phyloP scores from a whole-genome alignment of 805 yeast species.

The Cyberlindnera suaveolens region DNA sequence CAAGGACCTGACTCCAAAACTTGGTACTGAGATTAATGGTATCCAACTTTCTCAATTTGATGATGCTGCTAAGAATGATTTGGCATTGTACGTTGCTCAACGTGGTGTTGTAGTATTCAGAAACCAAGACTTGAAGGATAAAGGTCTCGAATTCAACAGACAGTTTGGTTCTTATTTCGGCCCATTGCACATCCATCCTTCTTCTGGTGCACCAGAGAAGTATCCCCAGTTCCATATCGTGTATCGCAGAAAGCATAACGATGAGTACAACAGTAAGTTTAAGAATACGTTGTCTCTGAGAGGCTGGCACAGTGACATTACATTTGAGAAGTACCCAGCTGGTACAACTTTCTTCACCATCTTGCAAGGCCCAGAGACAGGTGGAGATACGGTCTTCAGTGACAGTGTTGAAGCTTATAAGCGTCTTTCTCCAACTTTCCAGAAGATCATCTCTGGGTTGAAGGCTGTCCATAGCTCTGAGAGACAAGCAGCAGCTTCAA shows the following conservation, averaged over 20 bases:
- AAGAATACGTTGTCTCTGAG: conserved; percentile 9
- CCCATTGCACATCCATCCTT: conserved; percentile 65
- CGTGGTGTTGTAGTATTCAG: conserved; percentile 63
- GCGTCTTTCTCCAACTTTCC: conserved; percentile 43
- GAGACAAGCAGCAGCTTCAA: conserved; percentile 39
- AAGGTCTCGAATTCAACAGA: conserved; percentile 39
- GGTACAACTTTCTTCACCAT: conserved; percentile 41
- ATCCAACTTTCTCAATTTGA: conserved; percentile 52
- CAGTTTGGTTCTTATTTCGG: conserved; percentile 63
- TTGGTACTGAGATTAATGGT: conserved; percentile 59
- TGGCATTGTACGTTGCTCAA: conserved; percentile 62
- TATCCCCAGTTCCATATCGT: conserved; percentile 61
- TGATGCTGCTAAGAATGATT: conserved; percentile 55
- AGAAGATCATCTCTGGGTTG: conserved; percentile 39
- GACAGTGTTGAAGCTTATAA: conserved; percentile 50
- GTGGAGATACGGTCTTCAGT: conserved; percentile 52
- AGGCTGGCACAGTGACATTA: conserved; percentile 12
- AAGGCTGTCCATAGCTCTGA: conserved; percentile 36
- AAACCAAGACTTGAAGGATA: conserved; percentile 56
- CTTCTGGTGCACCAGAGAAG: conserved; percentile 60
- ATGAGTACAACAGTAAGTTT: conserved; percentile 26
- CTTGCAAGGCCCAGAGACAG: conserved; percentile 42
- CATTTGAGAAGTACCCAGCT: conserved; percentile 11
- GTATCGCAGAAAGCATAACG: conserved; percentile 25
- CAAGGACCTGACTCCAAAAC: conserved; percentile 54